Evolutionary conservation across 305 asterid genomes (phyloP).

Genomic region (Withania somnifera): DNA sequence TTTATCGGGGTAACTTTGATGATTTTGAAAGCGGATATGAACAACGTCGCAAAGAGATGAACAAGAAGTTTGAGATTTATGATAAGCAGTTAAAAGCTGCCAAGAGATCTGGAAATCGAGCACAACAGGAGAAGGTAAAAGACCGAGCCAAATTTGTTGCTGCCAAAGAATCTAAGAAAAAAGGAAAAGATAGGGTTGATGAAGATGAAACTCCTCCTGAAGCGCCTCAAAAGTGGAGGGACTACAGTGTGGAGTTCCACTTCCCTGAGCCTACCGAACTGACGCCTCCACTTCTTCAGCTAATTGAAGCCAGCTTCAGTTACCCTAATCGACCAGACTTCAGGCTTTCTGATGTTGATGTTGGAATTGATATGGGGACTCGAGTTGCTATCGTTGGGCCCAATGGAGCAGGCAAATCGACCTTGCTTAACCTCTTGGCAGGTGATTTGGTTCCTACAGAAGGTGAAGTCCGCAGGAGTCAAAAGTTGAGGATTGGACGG

Average conservation of each 20-base stretch:
- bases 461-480: slow-evolving; percentile 71
- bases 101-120: slow-evolving; percentile 61
- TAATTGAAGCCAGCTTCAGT: slow-evolving; percentile 61
- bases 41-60: slow-evolving; percentile 74
- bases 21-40: slow-evolving; percentile 76
- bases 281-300: slow-evolving; percentile 59
- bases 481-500: slow-evolving; percentile 68
- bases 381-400: slow-evolving; percentile 89
- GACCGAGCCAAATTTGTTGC: slow-evolving; percentile 68
- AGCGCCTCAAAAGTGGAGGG: slow-evolving; percentile 80
- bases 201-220: slow-evolving; percentile 54
- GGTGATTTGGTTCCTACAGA: slow-evolving; percentile 58
- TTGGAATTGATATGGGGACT: slow-evolving; percentile 83
- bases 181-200: slow-evolving; percentile 55
- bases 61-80: slow-evolving; percentile 62
- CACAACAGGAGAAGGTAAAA: slow-evolving; percentile 78
- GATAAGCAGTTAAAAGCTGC: slow-evolving; percentile 71
- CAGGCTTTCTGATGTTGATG: slow-evolving; percentile 59
- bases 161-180: slow-evolving; percentile 60
- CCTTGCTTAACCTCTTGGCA: slow-evolving; percentile 72
- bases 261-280: slow-evolving; percentile 72
- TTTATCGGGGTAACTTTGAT: slow-evolving; percentile 76
- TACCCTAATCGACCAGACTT: slow-evolving; percentile 64
- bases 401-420: slow-evolving; percentile 82
- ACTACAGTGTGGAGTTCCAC: slow-evolving; percentile 76